Evolutionary conservation across 768 basidiomycete genomes (phyloP).

Genomic region (Cyathus striatus): DNA sequence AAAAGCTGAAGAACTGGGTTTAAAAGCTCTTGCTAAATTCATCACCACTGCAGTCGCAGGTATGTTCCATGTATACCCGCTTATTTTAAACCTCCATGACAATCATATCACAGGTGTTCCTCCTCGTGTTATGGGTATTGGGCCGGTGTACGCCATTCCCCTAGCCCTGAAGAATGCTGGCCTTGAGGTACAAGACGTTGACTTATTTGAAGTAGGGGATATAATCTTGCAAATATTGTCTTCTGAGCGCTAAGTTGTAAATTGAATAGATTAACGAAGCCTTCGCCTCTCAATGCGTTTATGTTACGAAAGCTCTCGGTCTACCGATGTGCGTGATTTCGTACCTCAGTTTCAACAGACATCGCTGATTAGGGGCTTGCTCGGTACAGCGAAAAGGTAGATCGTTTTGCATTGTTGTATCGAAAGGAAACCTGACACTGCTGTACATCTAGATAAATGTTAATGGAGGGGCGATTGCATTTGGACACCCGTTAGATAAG

Average conservation of each 20-base stretch:
- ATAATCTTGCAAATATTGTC: neutral
- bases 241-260: neutral
- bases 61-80: no score
- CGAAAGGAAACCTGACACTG: neutral
- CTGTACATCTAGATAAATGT: conserved; percentile 58
- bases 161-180: conserved; percentile 66
- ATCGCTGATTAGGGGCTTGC: no score
- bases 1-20: conserved; percentile 71
- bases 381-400: no score
- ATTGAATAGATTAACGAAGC: conserved; percentile 78
- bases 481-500: conserved; percentile 82
- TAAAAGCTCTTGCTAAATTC: conserved; percentile 74
- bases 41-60: conserved; percentile 69
- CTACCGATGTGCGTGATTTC: conserved; percentile 35
- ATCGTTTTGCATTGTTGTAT: no score
- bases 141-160: conserved; percentile 81
- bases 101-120: conserved; percentile 68
- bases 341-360: neutral
- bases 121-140: conserved; percentile 86
- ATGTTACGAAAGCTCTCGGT: conserved; percentile 61
- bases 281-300: conserved; percentile 80
- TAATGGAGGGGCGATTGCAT: conserved; percentile 87
- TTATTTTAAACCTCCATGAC: no score
- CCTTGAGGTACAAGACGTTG: conserved; percentile 63
- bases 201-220: conserved; percentile 64